phyloP scores from a whole-genome alignment of 345 rosid genomes.

The Passiflora organensis region DNA sequence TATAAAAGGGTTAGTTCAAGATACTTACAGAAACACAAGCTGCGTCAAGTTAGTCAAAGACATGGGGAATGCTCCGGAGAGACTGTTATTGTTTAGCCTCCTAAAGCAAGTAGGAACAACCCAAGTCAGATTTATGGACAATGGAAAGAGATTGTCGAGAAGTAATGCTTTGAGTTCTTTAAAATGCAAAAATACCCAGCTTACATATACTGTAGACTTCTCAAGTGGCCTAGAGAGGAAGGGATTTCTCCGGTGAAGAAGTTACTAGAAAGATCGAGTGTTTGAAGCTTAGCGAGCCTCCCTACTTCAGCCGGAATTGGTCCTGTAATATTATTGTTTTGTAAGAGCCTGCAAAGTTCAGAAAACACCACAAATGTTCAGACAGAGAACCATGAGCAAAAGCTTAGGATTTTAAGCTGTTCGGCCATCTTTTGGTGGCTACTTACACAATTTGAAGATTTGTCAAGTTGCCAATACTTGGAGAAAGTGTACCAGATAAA shows the following conservation, averaged over 20 bases:
- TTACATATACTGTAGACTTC: constrained; percentile 81
- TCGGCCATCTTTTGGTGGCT: neutral
- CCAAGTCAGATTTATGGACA: constrained; percentile 5
- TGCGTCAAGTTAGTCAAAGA: constrained; percentile 77
- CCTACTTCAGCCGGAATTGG: constrained; percentile 68
- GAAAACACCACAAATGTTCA: constrained; percentile 1
- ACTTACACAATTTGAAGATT: constrained; percentile 81
- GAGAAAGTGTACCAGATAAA: constrained; percentile 77
- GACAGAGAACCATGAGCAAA: neutral
- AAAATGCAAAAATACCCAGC: constrained; percentile 17
- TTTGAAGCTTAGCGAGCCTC: constrained; percentile 64
- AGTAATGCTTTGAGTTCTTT: neutral
- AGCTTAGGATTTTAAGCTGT: neutral
- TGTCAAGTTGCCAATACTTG: constrained; percentile 82
- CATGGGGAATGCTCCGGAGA: constrained; percentile 61
- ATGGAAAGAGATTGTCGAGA: neutral
- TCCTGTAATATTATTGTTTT: constrained; percentile 94
- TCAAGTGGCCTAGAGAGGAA: constrained; percentile 51
- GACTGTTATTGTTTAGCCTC: constrained; percentile 91
- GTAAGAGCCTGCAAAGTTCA: constrained; percentile 44
- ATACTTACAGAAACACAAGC: constrained; percentile 70
- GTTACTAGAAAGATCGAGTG: constrained; percentile 88
- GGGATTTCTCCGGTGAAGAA: constrained; percentile 69
- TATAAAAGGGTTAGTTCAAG: neutral
- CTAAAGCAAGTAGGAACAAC: constrained; percentile 36